A percentile compares a stretch with the other conserved stretches of the same genome.
Evolutionary conservation across 2,329 filamentous ascomycete species (phyloP).

Genomic region (Penicillium psychrosexuale): DNA sequence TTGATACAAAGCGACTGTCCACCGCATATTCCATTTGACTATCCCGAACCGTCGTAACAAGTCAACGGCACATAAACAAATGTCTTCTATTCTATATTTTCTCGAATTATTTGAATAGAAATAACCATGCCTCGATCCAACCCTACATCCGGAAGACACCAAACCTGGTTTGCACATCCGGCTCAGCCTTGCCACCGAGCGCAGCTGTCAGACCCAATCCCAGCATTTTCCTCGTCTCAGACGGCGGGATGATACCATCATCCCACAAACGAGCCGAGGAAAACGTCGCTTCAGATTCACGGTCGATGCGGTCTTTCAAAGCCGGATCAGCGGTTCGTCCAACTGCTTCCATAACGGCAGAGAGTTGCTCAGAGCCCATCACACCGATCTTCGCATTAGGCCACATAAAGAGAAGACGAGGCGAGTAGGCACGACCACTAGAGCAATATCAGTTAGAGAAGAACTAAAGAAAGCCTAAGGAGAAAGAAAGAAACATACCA

Average conservation of each 20-base stretch:
- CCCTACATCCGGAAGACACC: constrained; percentile 78
- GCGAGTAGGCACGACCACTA: constrained; percentile 84
- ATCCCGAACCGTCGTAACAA: not conserved
- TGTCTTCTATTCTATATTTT: not conserved
- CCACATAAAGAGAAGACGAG: constrained; percentile 93
- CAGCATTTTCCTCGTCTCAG: constrained; percentile 69
- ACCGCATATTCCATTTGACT: not conserved
- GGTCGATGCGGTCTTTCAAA: constrained; percentile 79
- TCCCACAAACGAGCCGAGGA: constrained; percentile 90
- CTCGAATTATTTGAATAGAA: not conserved
- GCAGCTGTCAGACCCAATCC: constrained; percentile 70
- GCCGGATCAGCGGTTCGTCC: constrained; percentile 77
- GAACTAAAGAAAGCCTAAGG: not conserved
- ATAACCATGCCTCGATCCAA: not conserved
- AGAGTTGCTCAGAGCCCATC: constrained; percentile 92
- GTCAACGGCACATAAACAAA: not conserved
- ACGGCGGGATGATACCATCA: constrained; percentile 75
- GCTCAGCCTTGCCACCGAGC: constrained; percentile 63
- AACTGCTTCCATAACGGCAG: constrained; percentile 90
- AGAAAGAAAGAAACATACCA: constrained; percentile 54
- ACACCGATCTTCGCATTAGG: constrained; percentile 94
- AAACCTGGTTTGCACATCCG: constrained; percentile 62
- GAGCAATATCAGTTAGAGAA: constrained; percentile 2
- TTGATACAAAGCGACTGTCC: not conserved
- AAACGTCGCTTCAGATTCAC: constrained; percentile 83